phyloP scores from a whole-genome alignment of 2,329 filamentous ascomycete genomes.

The Botrytis porri region DNA sequence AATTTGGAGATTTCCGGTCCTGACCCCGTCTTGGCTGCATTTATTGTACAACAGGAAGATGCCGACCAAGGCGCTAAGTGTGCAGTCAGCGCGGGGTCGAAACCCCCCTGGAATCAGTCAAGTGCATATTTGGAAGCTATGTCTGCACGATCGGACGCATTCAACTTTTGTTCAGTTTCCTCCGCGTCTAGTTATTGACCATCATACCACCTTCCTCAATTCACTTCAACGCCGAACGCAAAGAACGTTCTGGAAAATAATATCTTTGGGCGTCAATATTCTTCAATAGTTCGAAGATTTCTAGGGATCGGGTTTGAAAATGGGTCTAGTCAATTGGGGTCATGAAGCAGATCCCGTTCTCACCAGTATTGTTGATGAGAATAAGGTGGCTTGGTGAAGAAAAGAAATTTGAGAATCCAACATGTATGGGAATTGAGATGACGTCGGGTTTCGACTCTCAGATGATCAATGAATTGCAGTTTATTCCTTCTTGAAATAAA shows the following conservation, averaged over 20 bases:
- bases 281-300: background rate
- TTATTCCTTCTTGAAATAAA: conserved; percentile 37
- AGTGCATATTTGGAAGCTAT: background rate
- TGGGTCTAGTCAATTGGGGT: conserved; percentile 10
- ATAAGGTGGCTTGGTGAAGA: conserved; percentile 42
- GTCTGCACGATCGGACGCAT: conserved; percentile 13
- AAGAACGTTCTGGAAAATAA: background rate
- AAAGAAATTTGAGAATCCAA: conserved; percentile 42
- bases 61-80: background rate
- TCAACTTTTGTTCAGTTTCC: conserved; percentile 16
- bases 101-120: background rate
- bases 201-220: conserved; percentile 15
- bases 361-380: conserved; percentile 42
- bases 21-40: conserved; percentile 8
- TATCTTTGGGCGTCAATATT: background rate
- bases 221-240: background rate
- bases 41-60: background rate
- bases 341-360: conserved; percentile 40
- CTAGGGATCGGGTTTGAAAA: background rate
- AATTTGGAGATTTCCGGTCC: background rate
- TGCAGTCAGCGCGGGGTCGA: conserved; percentile 1
- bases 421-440: conserved; percentile 53
- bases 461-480: conserved; percentile 46
- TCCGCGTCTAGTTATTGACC: conserved; percentile 1
- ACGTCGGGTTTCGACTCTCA: conserved; percentile 54